A percentile compares a stretch with the other conserved stretches of the same genome.
Conservation (phyloP, 352 stramenopile species). For the Pythium apleroticum region DNA sequence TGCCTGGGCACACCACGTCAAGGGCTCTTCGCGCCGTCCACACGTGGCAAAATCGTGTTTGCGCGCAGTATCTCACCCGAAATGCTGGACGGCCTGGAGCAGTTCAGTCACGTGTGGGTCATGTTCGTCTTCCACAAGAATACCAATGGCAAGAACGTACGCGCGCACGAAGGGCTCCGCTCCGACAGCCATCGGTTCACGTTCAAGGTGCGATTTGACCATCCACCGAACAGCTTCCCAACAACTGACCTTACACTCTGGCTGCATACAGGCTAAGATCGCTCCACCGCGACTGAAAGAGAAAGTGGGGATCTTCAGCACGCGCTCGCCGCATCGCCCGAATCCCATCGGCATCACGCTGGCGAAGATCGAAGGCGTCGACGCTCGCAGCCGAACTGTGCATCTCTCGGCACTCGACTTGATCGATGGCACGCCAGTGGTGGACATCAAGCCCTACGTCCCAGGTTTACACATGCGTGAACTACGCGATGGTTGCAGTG, state of each 20-base stretch:
- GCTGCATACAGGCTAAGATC: slow-evolving; percentile 57
- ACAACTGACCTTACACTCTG: neutral
- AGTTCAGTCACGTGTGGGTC: slow-evolving; percentile 89
- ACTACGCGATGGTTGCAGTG: too few species aligned
- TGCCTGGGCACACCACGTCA: slow-evolving; percentile 84
- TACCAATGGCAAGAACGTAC: slow-evolving; percentile 83
- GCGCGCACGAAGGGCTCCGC: slow-evolving; percentile 58
- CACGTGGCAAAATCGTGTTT: slow-evolving; percentile 69
- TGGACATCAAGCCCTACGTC: slow-evolving; percentile 99
- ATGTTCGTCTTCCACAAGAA: slow-evolving; percentile 90
- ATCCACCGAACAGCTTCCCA: neutral
- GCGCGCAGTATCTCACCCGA: slow-evolving; percentile 79
- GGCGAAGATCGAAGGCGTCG: slow-evolving; percentile 85
- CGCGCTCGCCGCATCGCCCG: slow-evolving; percentile 95
- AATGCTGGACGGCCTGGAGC: slow-evolving; percentile 62
- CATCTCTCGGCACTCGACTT: slow-evolving; percentile 90
- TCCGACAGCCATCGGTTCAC: slow-evolving; percentile 77
- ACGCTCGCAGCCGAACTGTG: slow-evolving; percentile 57
- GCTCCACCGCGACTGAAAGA: slow-evolving; percentile 68
- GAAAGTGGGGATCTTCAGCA: slow-evolving; percentile 94
- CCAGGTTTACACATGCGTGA: too few species aligned
- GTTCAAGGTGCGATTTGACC: slow-evolving; percentile 35
- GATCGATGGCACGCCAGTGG: slow-evolving; percentile 95
- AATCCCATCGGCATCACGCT: slow-evolving; percentile 94
- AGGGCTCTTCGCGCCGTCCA: slow-evolving; percentile 72